These are phyloP conservation scores for Sordariomycetes sp. DNA, from an alignment of 2,329 filamentous ascomycete species.

Conservation along the genomic window DNA sequence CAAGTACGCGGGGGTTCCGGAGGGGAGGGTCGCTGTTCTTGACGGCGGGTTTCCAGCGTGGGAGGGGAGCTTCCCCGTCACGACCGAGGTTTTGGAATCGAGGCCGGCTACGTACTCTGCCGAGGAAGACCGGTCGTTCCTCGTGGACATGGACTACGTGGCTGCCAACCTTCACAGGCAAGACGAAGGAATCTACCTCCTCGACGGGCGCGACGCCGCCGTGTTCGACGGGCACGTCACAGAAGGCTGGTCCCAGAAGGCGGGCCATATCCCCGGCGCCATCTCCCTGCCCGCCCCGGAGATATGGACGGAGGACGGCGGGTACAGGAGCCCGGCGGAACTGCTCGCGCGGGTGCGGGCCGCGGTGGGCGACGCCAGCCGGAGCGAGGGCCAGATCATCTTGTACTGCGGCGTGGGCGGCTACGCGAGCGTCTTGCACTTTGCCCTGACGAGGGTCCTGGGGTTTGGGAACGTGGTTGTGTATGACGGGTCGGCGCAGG, in stretches of 20 bases:
- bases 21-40: background rate
- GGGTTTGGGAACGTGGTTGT: slow-evolving; percentile 3
- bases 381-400: too few species aligned
- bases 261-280: too few species aligned
- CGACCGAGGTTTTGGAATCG: background rate
- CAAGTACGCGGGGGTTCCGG: slow-evolving; percentile 6
- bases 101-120: background rate
- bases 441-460: slow-evolving; percentile 2
- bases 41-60: too few species aligned
- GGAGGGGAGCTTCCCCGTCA: background rate
- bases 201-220: too few species aligned
- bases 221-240: too few species aligned
- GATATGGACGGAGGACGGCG: too few species aligned
- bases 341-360: too few species aligned
- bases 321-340: too few species aligned
- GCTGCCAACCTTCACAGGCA: background rate
- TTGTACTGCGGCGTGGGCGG: too few species aligned
- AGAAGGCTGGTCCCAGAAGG: too few species aligned
- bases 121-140: slow-evolving; percentile 2
- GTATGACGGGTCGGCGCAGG: slow-evolving; percentile 4
- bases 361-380: too few species aligned
- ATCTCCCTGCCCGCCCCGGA: too few species aligned
- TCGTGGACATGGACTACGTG: slow-evolving; percentile 5
- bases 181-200: background rate
- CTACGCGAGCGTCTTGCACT: background rate